Evolutionary conservation across 768 basidiomycete species (phyloP).

Genomic region (Rhizopogon rudus): DNA sequence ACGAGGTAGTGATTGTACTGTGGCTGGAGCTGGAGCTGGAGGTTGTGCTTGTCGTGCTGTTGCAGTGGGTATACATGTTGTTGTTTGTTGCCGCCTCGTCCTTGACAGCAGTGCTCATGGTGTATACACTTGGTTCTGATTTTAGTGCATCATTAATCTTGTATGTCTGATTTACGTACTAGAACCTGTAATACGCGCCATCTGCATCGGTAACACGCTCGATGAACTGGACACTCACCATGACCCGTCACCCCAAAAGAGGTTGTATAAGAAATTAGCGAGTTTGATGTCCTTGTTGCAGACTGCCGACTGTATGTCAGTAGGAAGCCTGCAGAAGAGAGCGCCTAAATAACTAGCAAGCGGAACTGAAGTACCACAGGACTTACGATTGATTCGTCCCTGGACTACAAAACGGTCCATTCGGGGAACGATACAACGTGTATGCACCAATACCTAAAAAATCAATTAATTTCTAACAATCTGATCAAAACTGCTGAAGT

Average conservation of each 20-base stretch:
- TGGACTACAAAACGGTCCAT: conserved; percentile 10
- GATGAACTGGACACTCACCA: conserved; percentile 10
- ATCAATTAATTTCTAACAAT: conserved; percentile 6
- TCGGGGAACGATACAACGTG: conserved; percentile 6
- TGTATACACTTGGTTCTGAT: conserved; percentile 11
- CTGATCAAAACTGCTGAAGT: background rate
- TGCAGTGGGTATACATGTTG: conserved; percentile 26
- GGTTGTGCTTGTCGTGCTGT: conserved; percentile 2
- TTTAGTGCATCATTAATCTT: background rate
- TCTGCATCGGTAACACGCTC: background rate
- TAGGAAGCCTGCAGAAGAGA: conserved; percentile 14
- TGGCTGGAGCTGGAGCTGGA: background rate
- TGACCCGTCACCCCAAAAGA: conserved; percentile 15
- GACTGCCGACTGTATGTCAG: conserved; percentile 13
- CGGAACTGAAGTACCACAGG: background rate
- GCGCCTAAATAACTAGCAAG: background rate
- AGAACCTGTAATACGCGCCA: conserved; percentile 4
- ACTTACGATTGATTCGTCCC: conserved; percentile 18
- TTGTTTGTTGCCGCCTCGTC: conserved; percentile 16
- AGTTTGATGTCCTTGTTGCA: conserved; percentile 19
- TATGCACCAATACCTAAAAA: conserved; percentile 6
- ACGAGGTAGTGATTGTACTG: background rate
- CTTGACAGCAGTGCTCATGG: conserved; percentile 10
- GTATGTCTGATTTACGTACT: conserved; percentile 6
- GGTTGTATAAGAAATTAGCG: conserved; percentile 12